Percentiles rank a stretch among this genome's conserved stretches.
Evolutionary conservation across 768 basidiomycete species (phyloP).

Genomic region (Mycena capillaripes): DNA sequence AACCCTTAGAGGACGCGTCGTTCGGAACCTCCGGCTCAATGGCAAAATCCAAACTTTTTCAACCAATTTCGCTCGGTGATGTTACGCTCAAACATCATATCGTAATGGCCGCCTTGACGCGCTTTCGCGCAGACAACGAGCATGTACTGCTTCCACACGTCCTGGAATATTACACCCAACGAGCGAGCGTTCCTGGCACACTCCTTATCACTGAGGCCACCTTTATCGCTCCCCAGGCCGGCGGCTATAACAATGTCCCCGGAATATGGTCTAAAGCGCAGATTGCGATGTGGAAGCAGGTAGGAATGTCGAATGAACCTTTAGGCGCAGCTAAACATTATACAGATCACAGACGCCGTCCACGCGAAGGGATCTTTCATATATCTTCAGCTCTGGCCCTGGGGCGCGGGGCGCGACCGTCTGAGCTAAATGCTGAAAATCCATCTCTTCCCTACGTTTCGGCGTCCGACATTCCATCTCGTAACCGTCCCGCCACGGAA

Average conservation of each 20-base stretch:
- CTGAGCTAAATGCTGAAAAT: constrained; percentile 52
- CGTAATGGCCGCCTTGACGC: constrained; percentile 68
- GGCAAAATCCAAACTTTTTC: constrained; percentile 54
- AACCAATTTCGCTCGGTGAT: constrained; percentile 59
- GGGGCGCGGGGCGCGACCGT: constrained; percentile 56
- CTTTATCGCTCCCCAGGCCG: constrained; percentile 63
- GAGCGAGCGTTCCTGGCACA: constrained; percentile 62
- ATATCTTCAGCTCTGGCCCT: constrained; percentile 71
- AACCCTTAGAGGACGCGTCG: neutral
- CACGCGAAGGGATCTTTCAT: constrained; percentile 66
- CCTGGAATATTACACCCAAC: constrained; percentile 63
- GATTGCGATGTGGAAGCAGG: constrained; percentile 68
- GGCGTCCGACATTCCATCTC: constrained; percentile 49
- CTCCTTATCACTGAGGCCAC: constrained; percentile 73
- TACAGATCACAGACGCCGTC: constrained; percentile 67
- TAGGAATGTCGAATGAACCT: constrained; percentile 40
- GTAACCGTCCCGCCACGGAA: constrained; percentile 8
- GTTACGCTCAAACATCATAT: constrained; percentile 62
- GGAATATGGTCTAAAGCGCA: constrained; percentile 77
- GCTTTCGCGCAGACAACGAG: constrained; percentile 39
- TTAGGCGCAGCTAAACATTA: neutral
- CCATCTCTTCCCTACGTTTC: constrained; percentile 49
- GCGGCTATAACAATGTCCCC: constrained; percentile 64
- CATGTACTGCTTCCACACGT: constrained; percentile 46
- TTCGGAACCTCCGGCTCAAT: too few relatives aligned